These are phyloP conservation scores for Cladosporium austrohemisphaericum DNA, from an alignment of 2,329 filamentous ascomycete species.

Conservation along the genomic window DNA sequence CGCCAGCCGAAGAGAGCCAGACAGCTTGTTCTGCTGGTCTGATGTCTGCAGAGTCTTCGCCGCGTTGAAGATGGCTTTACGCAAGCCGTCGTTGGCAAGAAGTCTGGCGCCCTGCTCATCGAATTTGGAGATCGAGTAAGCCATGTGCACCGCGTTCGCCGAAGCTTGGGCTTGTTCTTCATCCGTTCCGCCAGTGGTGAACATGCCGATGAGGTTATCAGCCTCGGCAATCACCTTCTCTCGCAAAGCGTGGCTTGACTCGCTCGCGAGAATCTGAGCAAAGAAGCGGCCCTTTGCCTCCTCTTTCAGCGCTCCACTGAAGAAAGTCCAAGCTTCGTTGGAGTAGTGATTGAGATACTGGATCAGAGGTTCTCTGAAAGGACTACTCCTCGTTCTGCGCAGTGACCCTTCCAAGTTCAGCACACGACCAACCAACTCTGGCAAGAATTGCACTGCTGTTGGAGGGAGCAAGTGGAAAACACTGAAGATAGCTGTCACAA, in stretches of 20 bases:
- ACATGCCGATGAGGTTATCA: conserved; percentile 64
- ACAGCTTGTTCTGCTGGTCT: conserved; percentile 65
- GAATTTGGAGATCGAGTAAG: conserved; percentile 71
- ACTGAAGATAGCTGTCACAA: conserved; percentile 90
- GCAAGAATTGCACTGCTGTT: conserved; percentile 86
- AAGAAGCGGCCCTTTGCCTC: conserved; percentile 87
- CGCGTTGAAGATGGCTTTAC: conserved; percentile 58
- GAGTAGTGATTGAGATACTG: conserved; percentile 93
- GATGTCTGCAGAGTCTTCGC: conserved; percentile 77
- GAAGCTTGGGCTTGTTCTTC: conserved; percentile 71
- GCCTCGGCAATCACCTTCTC: conserved; percentile 71
- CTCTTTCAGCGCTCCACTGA: conserved; percentile 76
- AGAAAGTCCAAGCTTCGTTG: conserved; percentile 77
- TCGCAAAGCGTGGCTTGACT: conserved; percentile 69
- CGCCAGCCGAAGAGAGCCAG: conserved; percentile 70
- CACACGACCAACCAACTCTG: conserved; percentile 83
- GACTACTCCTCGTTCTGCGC: conserved; percentile 81
- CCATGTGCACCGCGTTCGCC: conserved; percentile 75
- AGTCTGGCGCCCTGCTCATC: conserved; percentile 65
- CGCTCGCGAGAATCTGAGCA: conserved; percentile 75
- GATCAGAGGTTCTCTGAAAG: conserved; percentile 85
- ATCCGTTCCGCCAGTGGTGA: conserved; percentile 57
- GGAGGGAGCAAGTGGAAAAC: conserved; percentile 95
- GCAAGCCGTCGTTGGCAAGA: conserved; percentile 51
- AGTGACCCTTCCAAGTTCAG: conserved; percentile 81